phyloP scores from a whole-genome alignment of 75 land plant genomes.

The Cryptomeria japonica region DNA sequence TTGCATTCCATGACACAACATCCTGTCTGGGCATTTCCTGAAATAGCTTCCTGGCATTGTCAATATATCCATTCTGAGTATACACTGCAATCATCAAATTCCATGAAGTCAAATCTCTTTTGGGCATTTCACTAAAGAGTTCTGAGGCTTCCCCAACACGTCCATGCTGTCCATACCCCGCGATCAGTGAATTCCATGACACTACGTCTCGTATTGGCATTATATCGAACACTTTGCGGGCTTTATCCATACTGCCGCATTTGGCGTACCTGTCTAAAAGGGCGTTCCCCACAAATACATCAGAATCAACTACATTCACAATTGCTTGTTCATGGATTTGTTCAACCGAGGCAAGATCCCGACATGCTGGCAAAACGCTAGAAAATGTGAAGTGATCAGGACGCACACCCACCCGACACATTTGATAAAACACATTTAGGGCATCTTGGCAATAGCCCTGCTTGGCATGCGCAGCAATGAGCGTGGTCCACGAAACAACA shows the following conservation, averaged over 20 bases:
- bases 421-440: conserved; percentile 26
- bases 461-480: conserved; percentile 62
- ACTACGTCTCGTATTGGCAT: conserved; percentile 39
- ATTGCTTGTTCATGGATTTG: conserved; percentile 41
- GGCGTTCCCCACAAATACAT: conserved; percentile 38
- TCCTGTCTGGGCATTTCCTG: conserved; percentile 22
- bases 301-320: conserved; percentile 27
- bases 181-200: conserved; percentile 65
- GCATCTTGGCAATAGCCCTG: conserved; percentile 45
- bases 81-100: background rate
- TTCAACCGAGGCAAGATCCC: conserved; percentile 23
- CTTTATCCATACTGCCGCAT: conserved; percentile 39
- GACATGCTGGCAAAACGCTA: conserved; percentile 47
- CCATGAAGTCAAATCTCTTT: background rate
- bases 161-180: conserved; percentile 47
- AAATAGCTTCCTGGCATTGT: conserved; percentile 33
- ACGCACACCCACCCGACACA: conserved; percentile 33
- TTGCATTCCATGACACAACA: conserved; percentile 53
- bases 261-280: conserved; percentile 67
- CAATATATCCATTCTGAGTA: conserved; percentile 6
- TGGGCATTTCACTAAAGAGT: conserved; percentile 35
- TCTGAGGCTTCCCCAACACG: conserved; percentile 36
- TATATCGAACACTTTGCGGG: conserved; percentile 35
- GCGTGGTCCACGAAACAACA: conserved; percentile 64
- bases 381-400: conserved; percentile 60